Conservation (phyloP, 352 stramenopile genomes). For the Pythium utonaiense region DNA sequence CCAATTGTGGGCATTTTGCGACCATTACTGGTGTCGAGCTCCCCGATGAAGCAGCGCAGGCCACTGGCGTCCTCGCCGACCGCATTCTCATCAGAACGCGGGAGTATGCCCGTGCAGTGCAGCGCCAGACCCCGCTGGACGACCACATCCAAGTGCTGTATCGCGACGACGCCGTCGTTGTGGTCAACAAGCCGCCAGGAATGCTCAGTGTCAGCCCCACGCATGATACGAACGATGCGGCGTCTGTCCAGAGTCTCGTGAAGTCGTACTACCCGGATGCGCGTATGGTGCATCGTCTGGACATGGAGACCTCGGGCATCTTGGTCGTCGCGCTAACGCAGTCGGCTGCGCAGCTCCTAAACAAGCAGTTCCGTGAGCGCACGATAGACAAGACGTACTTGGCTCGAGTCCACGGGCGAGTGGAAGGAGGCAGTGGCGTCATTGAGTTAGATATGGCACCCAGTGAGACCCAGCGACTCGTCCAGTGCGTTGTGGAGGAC, state of each 20-base stretch:
- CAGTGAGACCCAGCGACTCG: conserved; percentile 37
- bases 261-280: conserved; percentile 41
- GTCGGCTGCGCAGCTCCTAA: conserved; percentile 55
- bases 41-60: conserved; percentile 19
- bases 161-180: conserved; percentile 46
- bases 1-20: conserved; percentile 8
- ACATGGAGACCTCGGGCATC: conserved; percentile 71
- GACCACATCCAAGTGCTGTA: conserved; percentile 40
- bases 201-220: conserved; percentile 60
- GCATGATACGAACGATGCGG: conserved; percentile 17
- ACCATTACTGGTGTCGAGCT: conserved; percentile 31
- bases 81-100: conserved; percentile 44
- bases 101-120: conserved; percentile 28
- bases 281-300: conserved; percentile 75
- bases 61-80: conserved; percentile 28
- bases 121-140: conserved; percentile 1
- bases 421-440: conserved; percentile 26
- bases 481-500: conserved; percentile 44
- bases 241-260: conserved; percentile 48
- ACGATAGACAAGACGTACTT: conserved; percentile 59
- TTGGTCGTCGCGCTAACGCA: conserved; percentile 64
- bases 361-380: conserved; percentile 60
- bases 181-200: conserved; percentile 59
- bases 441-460: conserved; percentile 50
- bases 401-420: conserved; percentile 41